A percentile compares a stretch with the other conserved stretches of the same genome.
Conservation (phyloP, 371 early-diverging fungal genomes). For the Syncephalastrum racemosum region DNA sequence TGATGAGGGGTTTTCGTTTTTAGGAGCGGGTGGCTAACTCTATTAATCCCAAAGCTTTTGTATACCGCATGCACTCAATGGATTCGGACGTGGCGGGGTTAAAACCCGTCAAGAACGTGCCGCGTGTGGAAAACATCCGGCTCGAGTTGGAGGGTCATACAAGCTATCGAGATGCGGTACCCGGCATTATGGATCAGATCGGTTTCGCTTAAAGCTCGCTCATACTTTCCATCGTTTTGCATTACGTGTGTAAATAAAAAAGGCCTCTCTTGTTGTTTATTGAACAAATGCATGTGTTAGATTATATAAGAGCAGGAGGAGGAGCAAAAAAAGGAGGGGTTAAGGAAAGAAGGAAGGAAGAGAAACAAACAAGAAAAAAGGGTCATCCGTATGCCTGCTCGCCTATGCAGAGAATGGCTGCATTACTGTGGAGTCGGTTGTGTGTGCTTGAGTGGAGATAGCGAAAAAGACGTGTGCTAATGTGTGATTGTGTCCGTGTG, state of each 20-base stretch:
- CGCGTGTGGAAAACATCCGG: conserved; percentile 77
- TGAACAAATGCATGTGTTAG: conserved; percentile 2
- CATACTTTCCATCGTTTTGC: not conserved
- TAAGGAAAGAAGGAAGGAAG: not conserved
- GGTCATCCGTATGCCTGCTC: no score
- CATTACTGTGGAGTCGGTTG: no score
- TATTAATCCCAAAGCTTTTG: conserved; percentile 49
- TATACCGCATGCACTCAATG: conserved; percentile 66
- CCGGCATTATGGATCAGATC: conserved; percentile 25
- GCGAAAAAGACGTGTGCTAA: no score
- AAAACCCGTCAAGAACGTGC: conserved; percentile 55
- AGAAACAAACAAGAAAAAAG: not conserved
- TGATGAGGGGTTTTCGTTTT: not conserved
- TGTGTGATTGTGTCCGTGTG: no score
- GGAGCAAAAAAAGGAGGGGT: not conserved
- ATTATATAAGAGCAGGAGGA: conserved; percentile 2
- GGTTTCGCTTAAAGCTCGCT: conserved; percentile 16
- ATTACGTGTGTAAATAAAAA: not conserved
- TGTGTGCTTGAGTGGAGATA: no score
- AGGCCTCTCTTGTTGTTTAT: not conserved
- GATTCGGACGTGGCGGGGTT: conserved; percentile 83
- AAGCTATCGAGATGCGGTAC: conserved; percentile 63
- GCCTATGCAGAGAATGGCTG: no score
- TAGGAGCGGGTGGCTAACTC: not conserved
- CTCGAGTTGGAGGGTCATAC: conserved; percentile 86